Evolutionary conservation across 306 rosid genomes (phyloP), one percentile per base, ranked within the genome.

Genomic region (Mucuna pruriens): DNA sequence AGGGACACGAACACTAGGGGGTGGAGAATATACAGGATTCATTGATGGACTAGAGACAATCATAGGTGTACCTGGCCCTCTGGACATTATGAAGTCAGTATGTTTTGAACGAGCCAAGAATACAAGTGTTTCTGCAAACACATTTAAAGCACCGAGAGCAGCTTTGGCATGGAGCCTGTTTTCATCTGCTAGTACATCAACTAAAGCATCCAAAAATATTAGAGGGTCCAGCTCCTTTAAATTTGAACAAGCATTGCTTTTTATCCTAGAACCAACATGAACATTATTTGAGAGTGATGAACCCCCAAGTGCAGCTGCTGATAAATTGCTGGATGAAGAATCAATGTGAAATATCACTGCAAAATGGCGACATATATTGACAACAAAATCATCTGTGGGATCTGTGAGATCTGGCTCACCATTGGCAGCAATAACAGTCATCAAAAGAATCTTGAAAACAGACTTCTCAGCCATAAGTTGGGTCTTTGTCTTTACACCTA

Each of bases 11-110:
- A 93, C 94, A 84, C 98, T 96, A 45, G 99, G 99, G 55, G 99
- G 97, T 12, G 99, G 97, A 67, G 98, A 96, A 88, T 90, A 95
- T 55, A 93, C 98, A 48, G 99, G 98, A 88, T 94, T 92, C 94
- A 89, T 88, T 40, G 98, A 94, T 62, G 99, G 99, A 82, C 98
- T 96, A 46, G 99, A 96, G 80, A 96, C 99, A 78, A 90, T 93
- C 97, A 96, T 96, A 66, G 99, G 99, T 39, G 98, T 96, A 55
- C 97, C 94, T 12, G 98, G 98, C 84, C 97, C 99, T 84, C 97
- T 92, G 6, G 94, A 87, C 91, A 93, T 90, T 69, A 92, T 46
- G 45, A 92, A 90, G 87, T 96, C 98, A 80, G 94, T 85, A 84
- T 96, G 98, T 85, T 96, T 96, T 60, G 97, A 89, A 81, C 98